Conservation (phyloP, 2,329 filamentous ascomycete species). For the Sphaerostilbella broomeana region DNA sequence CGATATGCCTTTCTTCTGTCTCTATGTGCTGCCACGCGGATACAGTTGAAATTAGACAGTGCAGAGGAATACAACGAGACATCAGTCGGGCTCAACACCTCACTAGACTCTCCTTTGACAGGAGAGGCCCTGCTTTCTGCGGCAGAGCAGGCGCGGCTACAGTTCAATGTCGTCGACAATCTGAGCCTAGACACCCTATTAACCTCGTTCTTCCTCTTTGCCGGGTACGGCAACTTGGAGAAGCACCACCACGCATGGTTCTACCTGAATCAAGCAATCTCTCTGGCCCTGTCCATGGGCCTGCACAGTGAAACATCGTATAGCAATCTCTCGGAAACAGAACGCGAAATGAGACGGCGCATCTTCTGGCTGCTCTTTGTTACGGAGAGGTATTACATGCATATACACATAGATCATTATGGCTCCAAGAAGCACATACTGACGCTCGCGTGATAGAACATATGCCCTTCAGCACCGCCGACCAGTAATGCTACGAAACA, state of each 20-base stretch:
- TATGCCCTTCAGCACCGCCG: slow-evolving; percentile 26
- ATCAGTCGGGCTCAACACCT: slow-evolving; percentile 15
- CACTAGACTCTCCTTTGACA: slow-evolving; percentile 18
- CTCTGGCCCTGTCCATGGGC: slow-evolving; percentile 22
- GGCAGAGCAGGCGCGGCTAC: slow-evolving; percentile 22
- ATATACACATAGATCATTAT: background rate
- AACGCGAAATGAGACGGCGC: slow-evolving; percentile 23
- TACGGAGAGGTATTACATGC: slow-evolving; percentile 21
- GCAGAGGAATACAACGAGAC: slow-evolving; percentile 12
- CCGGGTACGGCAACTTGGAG: slow-evolving; percentile 25
- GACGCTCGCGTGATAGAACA: slow-evolving; percentile 16
- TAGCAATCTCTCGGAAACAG: slow-evolving; percentile 15
- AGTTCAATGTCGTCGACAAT: slow-evolving; percentile 25
- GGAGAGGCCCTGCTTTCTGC: slow-evolving; percentile 22
- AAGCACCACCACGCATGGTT: slow-evolving; percentile 25
- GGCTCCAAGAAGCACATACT: background rate
- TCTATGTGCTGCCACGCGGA: slow-evolving; percentile 25
- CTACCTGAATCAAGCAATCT: slow-evolving; percentile 28
- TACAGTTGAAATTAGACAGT: slow-evolving; percentile 24
- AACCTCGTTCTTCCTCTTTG: slow-evolving; percentile 26
- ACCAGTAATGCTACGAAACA: slow-evolving; percentile 24
- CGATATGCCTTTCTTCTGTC: slow-evolving; percentile 24
- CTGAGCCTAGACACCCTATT: slow-evolving; percentile 23
- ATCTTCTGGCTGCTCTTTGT: slow-evolving; percentile 32
- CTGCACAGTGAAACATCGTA: slow-evolving; percentile 24